These are phyloP conservation scores for Tulasnella sp. DNA, from an alignment of 768 basidiomycete species.

Conservation along the genomic window DNA sequence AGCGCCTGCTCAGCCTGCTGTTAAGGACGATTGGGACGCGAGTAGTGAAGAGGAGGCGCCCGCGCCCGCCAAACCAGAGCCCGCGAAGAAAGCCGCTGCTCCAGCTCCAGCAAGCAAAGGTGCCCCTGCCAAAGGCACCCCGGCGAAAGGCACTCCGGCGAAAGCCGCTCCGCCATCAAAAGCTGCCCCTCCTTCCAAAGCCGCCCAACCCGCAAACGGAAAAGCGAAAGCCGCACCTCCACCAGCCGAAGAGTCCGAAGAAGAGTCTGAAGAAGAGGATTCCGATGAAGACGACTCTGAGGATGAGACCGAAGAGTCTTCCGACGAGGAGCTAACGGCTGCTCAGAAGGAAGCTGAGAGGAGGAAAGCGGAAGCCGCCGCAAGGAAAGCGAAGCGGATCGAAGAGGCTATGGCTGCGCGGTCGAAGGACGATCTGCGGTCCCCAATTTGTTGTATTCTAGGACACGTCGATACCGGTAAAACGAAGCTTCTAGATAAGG, in stretches of 20 bases:
- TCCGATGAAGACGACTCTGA: conserved; percentile 53
- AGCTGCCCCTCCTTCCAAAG: conserved; percentile 31
- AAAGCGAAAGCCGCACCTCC: conserved; percentile 43
- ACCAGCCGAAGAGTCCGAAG: conserved; percentile 43
- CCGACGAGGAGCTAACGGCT: conserved; percentile 53
- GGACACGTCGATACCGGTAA: conserved; percentile 99
- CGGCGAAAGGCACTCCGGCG: too few species aligned
- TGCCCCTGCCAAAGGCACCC: conserved; percentile 41
- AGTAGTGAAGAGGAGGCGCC: conserved; percentile 40
- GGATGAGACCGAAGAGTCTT: conserved; percentile 44
- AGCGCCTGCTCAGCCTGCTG: conserved; percentile 41
- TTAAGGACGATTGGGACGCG: conserved; percentile 6
- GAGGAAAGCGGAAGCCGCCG: conserved; percentile 83
- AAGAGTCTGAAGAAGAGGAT: conserved; percentile 51
- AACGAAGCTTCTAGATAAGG: conserved; percentile 97
- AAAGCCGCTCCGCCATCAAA: conserved; percentile 42
- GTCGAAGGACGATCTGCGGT: conserved; percentile 87
- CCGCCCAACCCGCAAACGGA: conserved; percentile 42
- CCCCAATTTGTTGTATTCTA: conserved; percentile 97
- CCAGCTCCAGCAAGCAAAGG: conserved; percentile 38
- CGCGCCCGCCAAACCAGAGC: conserved; percentile 30
- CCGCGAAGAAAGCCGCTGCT: conserved; percentile 38
- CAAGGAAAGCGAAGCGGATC: conserved; percentile 73
- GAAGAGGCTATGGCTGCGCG: conserved; percentile 84
- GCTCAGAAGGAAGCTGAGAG: conserved; percentile 69